Conservation (phyloP, 257 asterid genomes). For the Nicotiana undulata region DNA sequence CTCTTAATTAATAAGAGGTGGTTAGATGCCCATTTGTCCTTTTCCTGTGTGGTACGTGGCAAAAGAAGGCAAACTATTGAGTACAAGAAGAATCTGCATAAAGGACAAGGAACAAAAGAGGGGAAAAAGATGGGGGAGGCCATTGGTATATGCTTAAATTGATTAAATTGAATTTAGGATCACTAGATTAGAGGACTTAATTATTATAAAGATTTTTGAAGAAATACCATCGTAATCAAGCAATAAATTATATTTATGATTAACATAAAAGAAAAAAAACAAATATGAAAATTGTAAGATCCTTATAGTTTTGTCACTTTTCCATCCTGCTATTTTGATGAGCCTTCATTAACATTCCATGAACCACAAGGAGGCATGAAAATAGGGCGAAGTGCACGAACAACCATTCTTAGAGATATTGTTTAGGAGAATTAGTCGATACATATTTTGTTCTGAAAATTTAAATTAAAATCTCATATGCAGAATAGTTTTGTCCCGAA, state of each 20-base stretch:
- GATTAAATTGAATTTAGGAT: not conserved
- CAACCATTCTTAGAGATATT: no score
- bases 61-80: not conserved
- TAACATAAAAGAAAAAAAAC: no score
- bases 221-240: not conserved
- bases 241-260: not conserved
- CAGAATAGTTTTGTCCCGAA: no score
- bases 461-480: no score
- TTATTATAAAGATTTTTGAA: no score
- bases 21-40: not conserved
- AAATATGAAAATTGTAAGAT: not conserved
- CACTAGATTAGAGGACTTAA: not conserved
- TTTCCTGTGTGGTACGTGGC: not conserved
- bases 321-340: no score
- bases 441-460: no score
- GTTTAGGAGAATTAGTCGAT: no score
- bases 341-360: no score
- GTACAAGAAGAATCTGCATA: not conserved
- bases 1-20: not conserved
- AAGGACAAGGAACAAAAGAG: not conserved
- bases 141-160: not conserved
- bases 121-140: not conserved
- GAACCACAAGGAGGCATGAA: no score
- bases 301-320: no score
- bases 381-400: no score